Evolutionary conservation across 2,329 filamentous ascomycete species (phyloP).

Genomic region (Reticulascus tulasneorum): DNA sequence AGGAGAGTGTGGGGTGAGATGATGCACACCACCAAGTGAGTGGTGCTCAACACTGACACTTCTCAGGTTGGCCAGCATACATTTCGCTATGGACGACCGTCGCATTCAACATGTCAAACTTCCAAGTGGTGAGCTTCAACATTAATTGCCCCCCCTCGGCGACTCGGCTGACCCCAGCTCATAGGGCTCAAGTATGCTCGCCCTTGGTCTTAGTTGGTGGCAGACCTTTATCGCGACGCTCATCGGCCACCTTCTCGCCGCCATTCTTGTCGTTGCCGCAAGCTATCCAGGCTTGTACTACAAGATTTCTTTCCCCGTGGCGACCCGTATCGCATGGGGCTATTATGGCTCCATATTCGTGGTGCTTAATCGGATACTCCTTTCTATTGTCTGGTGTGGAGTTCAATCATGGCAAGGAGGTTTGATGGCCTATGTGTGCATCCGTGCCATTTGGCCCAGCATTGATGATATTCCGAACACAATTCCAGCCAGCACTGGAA

Average conservation of each 20-base stretch:
- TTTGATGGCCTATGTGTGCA: constrained; percentile 39
- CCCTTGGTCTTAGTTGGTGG: constrained; percentile 37
- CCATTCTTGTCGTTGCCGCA: constrained; percentile 26
- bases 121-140: no score
- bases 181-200: no score
- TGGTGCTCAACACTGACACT: no score
- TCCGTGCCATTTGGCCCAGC: constrained; percentile 40
- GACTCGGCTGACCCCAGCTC: no score
- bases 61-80: no score
- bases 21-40: no score
- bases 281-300: not conserved
- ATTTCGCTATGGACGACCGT: no score
- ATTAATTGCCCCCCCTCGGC: no score
- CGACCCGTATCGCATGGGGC: constrained; percentile 27
- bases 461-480: constrained; percentile 39
- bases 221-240: constrained; percentile 38
- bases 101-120: no score
- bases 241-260: constrained; percentile 34
- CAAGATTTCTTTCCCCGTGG: constrained; percentile 22
- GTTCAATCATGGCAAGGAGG: constrained; percentile 36
- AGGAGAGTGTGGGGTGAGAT: no score
- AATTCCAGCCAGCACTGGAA: constrained; percentile 34
- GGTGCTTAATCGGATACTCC: constrained; percentile 35
- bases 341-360: constrained; percentile 21
- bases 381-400: constrained; percentile 28